Evolutionary conservation across 2,329 filamentous ascomycete species (phyloP), one percentile per base, ranked within the genome.

Genomic region (Akanthomyces lecanii): DNA sequence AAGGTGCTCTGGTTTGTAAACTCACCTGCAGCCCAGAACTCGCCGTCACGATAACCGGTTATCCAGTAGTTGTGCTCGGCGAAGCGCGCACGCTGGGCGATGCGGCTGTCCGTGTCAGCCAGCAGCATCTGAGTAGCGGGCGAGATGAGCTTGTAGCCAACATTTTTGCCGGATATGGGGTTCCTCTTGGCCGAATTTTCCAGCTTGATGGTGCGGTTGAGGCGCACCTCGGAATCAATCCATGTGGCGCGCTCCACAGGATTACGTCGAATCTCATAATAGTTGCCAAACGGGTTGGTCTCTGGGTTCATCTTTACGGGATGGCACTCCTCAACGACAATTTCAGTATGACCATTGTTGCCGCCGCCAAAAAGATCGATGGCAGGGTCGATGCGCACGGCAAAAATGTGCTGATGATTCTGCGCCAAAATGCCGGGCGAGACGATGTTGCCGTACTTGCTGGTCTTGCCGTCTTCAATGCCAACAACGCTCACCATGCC

Each of bases 391-490:
- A 90, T 83, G 1, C 88, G 81, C 48, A 86, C 74, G 28, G 79
- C 82, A 70, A 91, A 90, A 50, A 90, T 79, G 73, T 91, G 88
- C 71, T 91, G 88, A 67, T 91, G 86, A 71, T 89, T 86, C 65
- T 86, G 85, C 0, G 88, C 88, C 1, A 90, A 75, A 0, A 87
- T 83, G 0, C 88, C 88, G 0, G 85, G 82, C 0, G 80, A 79
- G 2, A 91, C 87, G 0, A 89, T 77, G 61, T 84, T 89, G 23
- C 86, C 86, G 70, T 81, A 89, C 7, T 71, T 72, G 69, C 66
- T 82, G 25, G 68, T 76, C 63, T 79, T 82, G 67, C 82, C 81
- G 68, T 75, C 82, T 62, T 84, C 82, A 62, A 89, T 86, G 66
- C 83, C 81, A 28, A 85, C 80, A 2, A 85, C 82, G 7, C 81